phyloP scores from a whole-genome alignment of 352 stramenopile genomes.

The Globisporangium radiosum region DNA sequence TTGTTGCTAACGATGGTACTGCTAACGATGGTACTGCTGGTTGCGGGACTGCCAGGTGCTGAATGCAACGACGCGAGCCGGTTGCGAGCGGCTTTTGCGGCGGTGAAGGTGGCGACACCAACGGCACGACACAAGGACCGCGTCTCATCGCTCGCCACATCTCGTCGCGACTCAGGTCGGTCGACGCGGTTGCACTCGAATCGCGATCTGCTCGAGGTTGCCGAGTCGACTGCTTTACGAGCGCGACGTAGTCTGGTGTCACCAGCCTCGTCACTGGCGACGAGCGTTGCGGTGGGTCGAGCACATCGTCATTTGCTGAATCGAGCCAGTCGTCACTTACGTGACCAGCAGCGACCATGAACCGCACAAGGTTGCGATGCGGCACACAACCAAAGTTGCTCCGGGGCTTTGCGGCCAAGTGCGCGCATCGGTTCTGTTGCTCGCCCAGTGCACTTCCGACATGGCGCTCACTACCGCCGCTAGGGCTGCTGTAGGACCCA shows the following conservation, averaged over 20 bases:
- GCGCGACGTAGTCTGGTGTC: conserved; percentile 33
- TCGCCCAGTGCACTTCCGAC: not conserved
- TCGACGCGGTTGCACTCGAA: not conserved
- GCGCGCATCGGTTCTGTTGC: conserved; percentile 1
- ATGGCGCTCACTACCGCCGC: not conserved
- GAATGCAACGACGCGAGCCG: not conserved
- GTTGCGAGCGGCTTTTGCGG: not conserved
- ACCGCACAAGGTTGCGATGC: conserved; percentile 38
- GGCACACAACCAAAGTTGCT: conserved; percentile 27
- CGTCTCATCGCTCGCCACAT: conserved; percentile 29
- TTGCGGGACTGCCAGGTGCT: not conserved
- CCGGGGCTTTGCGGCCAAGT: conserved; percentile 6
- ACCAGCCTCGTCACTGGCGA: not conserved
- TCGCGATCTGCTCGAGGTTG: not conserved
- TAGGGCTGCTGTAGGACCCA: conserved; percentile 17
- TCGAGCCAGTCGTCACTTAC: conserved; percentile 24
- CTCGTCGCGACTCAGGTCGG: conserved; percentile 10
- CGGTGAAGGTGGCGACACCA: not conserved
- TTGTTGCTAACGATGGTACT: not conserved
- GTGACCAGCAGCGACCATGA: conserved; percentile 42
- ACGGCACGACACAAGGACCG: conserved; percentile 7
- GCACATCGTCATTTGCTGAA: conserved; percentile 3
- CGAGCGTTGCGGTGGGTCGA: too few relatives aligned
- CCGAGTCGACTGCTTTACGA: conserved; percentile 21
- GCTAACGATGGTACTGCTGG: not conserved